Percentiles rank a stretch among this genome's conserved stretches.
phyloP scores from a whole-genome alignment of 2,329 filamentous ascomycete genomes.

The Penicillium sp. region DNA sequence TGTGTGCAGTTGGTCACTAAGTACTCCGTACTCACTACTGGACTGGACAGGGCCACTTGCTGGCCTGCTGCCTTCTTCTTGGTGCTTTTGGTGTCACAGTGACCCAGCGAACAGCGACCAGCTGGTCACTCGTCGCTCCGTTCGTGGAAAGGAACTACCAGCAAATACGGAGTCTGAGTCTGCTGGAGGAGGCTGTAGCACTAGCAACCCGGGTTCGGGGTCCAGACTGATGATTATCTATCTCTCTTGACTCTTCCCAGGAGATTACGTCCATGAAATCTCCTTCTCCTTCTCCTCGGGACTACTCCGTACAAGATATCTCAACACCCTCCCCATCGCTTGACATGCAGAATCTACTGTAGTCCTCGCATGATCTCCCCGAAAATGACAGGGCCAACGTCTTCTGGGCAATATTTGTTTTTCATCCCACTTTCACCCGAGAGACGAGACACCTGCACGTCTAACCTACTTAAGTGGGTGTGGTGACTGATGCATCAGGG shows the following conservation, averaged over 20 bases:
- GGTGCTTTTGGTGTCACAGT: background rate
- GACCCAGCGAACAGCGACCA: background rate
- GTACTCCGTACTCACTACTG: background rate
- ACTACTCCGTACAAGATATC: background rate
- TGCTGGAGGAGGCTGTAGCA: no score
- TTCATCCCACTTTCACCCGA: background rate
- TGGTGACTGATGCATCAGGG: constrained; percentile 16
- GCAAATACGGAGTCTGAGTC: background rate
- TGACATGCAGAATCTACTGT: background rate
- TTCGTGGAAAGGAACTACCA: background rate
- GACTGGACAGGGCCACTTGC: background rate
- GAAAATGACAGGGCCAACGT: constrained; percentile 4
- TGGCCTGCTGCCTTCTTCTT: background rate
- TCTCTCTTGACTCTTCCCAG: no score
- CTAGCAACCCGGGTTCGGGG: no score
- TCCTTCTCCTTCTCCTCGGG: background rate
- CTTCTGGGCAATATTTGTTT: background rate
- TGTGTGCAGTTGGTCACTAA: no score
- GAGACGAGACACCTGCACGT: constrained; percentile 20
- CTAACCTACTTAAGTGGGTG: background rate
- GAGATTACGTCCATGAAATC: background rate
- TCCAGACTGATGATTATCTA: background rate
- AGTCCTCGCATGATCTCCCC: constrained; percentile 3
- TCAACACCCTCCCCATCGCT: background rate
- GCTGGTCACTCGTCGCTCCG: background rate